Evolutionary conservation across 2,329 filamentous ascomycete species (phyloP).

Genomic region (Aspergillus eucalypticola): DNA sequence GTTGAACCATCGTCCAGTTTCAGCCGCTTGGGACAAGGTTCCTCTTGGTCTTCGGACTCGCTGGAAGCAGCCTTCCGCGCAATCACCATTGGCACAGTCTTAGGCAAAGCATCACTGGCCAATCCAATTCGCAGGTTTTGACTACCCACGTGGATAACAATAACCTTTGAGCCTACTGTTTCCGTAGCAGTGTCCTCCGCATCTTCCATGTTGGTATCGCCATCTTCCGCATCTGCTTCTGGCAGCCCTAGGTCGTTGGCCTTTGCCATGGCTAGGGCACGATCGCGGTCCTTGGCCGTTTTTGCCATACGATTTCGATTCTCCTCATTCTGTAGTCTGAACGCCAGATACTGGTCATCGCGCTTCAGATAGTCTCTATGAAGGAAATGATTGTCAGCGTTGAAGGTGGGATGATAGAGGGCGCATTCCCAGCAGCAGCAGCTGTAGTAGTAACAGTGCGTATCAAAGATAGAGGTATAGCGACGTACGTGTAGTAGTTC

Average conservation of each 20-base stretch:
- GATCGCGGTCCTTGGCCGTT: constrained; percentile 82
- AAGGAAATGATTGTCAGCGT: constrained; percentile 15
- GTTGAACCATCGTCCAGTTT: constrained; percentile 56
- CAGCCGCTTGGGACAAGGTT: constrained; percentile 70
- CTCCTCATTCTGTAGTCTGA: constrained; percentile 85
- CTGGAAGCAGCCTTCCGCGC: constrained; percentile 75
- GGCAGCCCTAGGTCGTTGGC: constrained; percentile 65
- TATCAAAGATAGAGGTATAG: neutral
- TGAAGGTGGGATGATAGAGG: neutral
- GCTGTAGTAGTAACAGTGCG: neutral
- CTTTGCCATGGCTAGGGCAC: constrained; percentile 74
- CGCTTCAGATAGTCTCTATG: constrained; percentile 92
- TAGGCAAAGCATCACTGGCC: constrained; percentile 92
- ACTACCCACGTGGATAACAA: constrained; percentile 92
- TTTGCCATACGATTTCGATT: constrained; percentile 80
- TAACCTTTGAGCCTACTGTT: constrained; percentile 80
- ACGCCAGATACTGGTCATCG: constrained; percentile 90
- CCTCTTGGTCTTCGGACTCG: constrained; percentile 78
- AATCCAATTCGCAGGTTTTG: constrained; percentile 93
- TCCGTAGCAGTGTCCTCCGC: constrained; percentile 57
- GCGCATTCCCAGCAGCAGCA: no score
- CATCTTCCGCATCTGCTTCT: constrained; percentile 44
- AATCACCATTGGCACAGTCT: constrained; percentile 90
- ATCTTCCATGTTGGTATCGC: constrained; percentile 60
- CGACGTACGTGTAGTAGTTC: constrained; percentile 91